Evolutionary conservation across 176 grass and related monocot genomes (phyloP).

Genomic region (Triticum turgidum): DNA sequence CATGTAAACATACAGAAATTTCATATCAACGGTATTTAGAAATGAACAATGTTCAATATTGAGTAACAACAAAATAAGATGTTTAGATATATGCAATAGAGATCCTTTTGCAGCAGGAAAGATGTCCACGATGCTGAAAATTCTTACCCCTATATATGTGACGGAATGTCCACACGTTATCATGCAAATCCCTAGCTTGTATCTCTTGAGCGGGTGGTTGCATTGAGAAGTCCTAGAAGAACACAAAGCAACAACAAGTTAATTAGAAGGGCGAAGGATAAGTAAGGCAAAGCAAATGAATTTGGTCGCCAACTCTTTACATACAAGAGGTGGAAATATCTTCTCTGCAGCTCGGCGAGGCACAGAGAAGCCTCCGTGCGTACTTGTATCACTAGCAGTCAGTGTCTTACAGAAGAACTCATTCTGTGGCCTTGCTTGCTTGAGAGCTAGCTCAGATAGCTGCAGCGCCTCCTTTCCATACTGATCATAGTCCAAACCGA

Average conservation of each 20-base stretch:
- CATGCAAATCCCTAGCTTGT: conserved; percentile 69
- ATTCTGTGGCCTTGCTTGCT: conserved; percentile 53
- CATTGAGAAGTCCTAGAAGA: conserved; percentile 64
- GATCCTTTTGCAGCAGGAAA: neutral
- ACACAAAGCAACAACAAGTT: neutral
- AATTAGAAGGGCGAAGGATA: neutral
- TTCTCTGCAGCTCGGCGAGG: conserved; percentile 68
- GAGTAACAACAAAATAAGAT: neutral
- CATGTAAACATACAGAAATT: neutral
- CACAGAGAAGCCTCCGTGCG: conserved; percentile 74
- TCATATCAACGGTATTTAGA: neutral
- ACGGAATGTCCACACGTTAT: conserved; percentile 64
- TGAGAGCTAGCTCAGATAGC: conserved; percentile 58
- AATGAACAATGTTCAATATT: neutral
- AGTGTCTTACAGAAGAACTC: conserved; percentile 80
- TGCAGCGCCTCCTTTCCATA: conserved; percentile 65
- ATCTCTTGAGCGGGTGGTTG: conserved; percentile 69
- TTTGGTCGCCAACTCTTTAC: neutral
- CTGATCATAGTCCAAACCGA: conserved; percentile 29
- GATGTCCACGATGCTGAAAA: neutral
- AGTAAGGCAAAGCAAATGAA: conserved; percentile 4
- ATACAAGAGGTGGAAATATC: conserved; percentile 62
- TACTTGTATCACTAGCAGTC: conserved; percentile 76
- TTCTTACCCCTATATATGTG: conserved; percentile 69
- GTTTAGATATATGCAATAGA: neutral